A percentile compares a stretch with the other conserved stretches of the same genome.
Evolutionary conservation across 345 rosid species (phyloP).

Genomic region (Eucalyptus curtisii): DNA sequence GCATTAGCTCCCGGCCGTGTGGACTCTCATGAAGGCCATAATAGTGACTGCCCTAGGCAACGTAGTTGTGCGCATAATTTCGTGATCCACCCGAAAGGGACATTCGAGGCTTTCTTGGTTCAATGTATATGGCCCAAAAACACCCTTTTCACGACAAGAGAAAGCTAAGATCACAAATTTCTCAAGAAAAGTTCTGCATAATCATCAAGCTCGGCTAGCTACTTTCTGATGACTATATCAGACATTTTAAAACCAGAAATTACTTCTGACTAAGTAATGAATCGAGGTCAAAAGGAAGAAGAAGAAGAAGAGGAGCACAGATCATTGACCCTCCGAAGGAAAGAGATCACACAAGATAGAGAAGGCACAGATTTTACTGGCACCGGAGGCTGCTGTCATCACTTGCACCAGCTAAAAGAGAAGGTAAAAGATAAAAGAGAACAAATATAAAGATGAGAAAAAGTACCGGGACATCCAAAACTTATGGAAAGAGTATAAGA

Average conservation of each 20-base stretch:
- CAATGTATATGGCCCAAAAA: too few relatives aligned
- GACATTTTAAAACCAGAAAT: background rate
- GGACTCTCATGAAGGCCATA: too few relatives aligned
- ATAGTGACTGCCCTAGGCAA: too few relatives aligned
- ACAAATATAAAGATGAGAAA: background rate
- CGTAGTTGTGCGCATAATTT: too few relatives aligned
- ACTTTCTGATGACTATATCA: background rate
- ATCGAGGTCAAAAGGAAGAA: background rate
- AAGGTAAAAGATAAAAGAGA: background rate
- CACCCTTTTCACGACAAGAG: too few relatives aligned
- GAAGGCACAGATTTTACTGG: background rate
- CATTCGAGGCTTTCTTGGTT: too few relatives aligned
- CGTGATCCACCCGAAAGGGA: too few relatives aligned
- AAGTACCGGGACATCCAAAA: background rate
- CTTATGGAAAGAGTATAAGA: background rate
- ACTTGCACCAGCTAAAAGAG: background rate
- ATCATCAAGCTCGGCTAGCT: background rate
- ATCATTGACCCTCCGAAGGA: background rate
- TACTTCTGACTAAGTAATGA: background rate
- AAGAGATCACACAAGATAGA: background rate
- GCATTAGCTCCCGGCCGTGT: too few relatives aligned
- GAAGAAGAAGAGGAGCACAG: background rate
- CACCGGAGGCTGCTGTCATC: background rate
- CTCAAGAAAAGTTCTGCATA: too few relatives aligned
- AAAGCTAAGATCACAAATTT: too few relatives aligned